These are phyloP conservation scores for Moricandia moricandioides DNA, from an alignment of 345 rosid species.

Conservation along the genomic window DNA sequence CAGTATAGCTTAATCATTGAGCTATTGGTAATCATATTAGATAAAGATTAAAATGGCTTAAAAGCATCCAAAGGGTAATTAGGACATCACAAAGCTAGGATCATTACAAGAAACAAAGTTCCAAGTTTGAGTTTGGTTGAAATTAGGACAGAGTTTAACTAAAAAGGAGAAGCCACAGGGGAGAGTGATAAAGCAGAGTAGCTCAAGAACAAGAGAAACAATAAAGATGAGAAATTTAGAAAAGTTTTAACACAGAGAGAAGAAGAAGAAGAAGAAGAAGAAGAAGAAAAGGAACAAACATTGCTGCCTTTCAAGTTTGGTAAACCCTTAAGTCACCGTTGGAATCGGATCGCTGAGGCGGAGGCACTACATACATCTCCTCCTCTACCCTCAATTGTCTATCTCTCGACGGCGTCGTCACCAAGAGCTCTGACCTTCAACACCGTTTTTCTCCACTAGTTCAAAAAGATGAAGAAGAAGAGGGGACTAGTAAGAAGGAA, in stretches of 20 bases:
- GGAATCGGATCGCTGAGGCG: constrained; percentile 76
- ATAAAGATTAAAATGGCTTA: not conserved
- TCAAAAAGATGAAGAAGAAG: too few relatives aligned
- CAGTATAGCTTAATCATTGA: constrained; percentile 3
- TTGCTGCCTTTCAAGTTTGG: constrained; percentile 92
- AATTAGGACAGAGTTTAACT: not conserved
- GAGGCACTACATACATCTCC: constrained; percentile 86
- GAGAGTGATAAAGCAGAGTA: not conserved
- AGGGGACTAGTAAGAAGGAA: too few relatives aligned
- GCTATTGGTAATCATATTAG: not conserved
- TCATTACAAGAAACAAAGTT: not conserved
- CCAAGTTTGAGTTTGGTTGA: constrained; percentile 14
- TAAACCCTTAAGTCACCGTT: constrained; percentile 61
- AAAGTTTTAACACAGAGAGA: too few relatives aligned
- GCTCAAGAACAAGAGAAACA: not conserved
- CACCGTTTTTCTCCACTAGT: not conserved
- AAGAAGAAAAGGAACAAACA: constrained; percentile 43
- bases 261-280: too few relatives aligned
- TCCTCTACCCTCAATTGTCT: too few relatives aligned
- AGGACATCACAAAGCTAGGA: constrained; percentile 7
- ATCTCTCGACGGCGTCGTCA: constrained; percentile 8
- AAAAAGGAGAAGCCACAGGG: not conserved
- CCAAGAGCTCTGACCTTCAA: constrained; percentile 17
- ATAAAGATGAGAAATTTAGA: not conserved
- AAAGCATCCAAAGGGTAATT: not conserved